Conservation (phyloP, 257 asterid species). For the Echites panduratus region DNA sequence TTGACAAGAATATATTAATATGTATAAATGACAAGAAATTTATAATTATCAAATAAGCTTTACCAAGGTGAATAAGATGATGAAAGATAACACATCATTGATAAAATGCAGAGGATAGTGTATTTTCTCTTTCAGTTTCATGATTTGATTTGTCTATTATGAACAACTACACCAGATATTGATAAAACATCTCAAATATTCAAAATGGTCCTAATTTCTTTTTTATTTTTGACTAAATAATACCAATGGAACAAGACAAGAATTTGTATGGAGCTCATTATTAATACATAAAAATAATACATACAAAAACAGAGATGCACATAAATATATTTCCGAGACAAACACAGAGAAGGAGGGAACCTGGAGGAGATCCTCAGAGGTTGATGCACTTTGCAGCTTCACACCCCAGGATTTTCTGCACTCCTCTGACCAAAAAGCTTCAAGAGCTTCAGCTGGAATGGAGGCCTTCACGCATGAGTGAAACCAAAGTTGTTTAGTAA, state of each 20-base stretch:
- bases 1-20: neutral
- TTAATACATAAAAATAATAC: neutral
- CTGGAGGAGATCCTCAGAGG: constrained; percentile 76
- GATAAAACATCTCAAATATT: neutral
- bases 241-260: neutral
- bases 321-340: neutral
- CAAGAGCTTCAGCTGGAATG: constrained; percentile 64
- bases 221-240: neutral
- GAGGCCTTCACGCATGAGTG: constrained; percentile 42
- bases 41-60: neutral
- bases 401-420: constrained; percentile 51
- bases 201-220: neutral
- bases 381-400: constrained; percentile 48
- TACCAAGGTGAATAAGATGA: neutral
- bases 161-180: neutral
- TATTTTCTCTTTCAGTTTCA: neutral
- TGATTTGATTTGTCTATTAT: neutral
- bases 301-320: neutral
- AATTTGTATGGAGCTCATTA: no score
- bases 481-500: constrained; percentile 2
- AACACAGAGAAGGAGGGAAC: constrained; percentile 26
- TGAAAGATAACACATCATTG: neutral
- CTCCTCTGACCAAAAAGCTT: constrained; percentile 61
- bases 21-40: no score
- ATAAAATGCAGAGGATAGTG: neutral